Conservation (phyloP, 305 asterid genomes). For the Fraxinus sp. region DNA sequence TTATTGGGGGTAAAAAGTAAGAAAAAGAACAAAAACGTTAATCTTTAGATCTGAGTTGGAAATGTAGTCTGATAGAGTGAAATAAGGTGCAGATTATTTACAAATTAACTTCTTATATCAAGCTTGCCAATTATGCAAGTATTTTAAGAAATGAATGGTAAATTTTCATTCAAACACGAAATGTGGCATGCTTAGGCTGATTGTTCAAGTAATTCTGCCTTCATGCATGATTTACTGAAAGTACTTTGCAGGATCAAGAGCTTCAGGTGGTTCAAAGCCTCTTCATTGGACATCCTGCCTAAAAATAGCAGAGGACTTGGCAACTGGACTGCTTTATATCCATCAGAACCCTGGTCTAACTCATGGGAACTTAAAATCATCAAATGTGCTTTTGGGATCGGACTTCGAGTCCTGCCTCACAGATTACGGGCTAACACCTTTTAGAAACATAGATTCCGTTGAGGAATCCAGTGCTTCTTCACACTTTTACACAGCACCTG, state of each 20-base stretch:
- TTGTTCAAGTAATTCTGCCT: background rate
- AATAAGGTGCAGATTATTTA: background rate
- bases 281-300: constrained; percentile 99
- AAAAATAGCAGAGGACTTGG: constrained; percentile 91
- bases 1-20: background rate
- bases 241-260: constrained; percentile 67
- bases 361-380: constrained; percentile 90
- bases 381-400: constrained; percentile 76
- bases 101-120: background rate
- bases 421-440: constrained; percentile 71
- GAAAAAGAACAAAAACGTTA: background rate
- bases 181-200: background rate
- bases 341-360: constrained; percentile 87
- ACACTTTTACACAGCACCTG: constrained; percentile 90
- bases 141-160: background rate
- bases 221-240: background rate
- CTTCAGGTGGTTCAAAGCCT: constrained; percentile 91
- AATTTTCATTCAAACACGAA: background rate
- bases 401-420: constrained; percentile 97
- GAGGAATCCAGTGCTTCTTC: constrained; percentile 82
- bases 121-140: background rate
- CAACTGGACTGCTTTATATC: constrained; percentile 78
- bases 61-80: background rate
- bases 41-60: background rate
- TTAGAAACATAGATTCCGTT: constrained; percentile 56